Evolutionary conservation across 164 flowering plant genomes (phyloP), one percentile per base, ranked within the genome.

Genomic region (Pachysandra terminalis): DNA sequence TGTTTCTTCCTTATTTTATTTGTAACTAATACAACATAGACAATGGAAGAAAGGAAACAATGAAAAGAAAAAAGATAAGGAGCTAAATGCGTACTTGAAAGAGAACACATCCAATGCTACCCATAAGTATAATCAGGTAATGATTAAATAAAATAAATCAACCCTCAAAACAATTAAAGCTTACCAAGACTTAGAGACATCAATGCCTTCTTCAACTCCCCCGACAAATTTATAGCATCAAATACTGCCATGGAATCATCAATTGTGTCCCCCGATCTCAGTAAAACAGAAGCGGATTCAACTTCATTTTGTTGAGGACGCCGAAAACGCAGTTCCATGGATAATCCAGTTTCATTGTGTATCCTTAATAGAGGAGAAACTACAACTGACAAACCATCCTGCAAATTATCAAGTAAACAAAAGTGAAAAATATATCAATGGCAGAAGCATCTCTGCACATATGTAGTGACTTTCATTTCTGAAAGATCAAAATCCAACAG

Each of bases 191-290:
- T 75, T 66, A 95, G 65, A 64, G 98, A 89, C 71, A 78, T 72
- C 68, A 92, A 78, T 68, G 92, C 93, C 81, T 81, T 91, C 74
- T 83, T 91, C 52, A 71, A 28, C 59, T 85, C 93, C 72, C 96
- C 97, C 77, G 85, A 78, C 63, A 82, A 73, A 63, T 74, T 80
- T 40, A 84, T 68, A 21, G 96, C 95, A 81, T 87, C 90, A 80
- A 91, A 87, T 54, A 79, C 82, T 61, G 94, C 86, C 81, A 86
- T 72, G 63, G 91, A 81, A 78, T 95, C 97, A 80, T 95, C 98
- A 78, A 90, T 68, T 32, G 81, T 68, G 63, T 86, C 96, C 64
- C 96, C 97, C 26, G 81, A 68, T 68, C 79, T 83, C 63, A 95
- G 82, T 66, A 77, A 23, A 63, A 87, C 71, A 62, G 82, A 75